Evolutionary conservation across 1,139 yeast species (phyloP).

Genomic region (Maudiozyma humilis): DNA sequence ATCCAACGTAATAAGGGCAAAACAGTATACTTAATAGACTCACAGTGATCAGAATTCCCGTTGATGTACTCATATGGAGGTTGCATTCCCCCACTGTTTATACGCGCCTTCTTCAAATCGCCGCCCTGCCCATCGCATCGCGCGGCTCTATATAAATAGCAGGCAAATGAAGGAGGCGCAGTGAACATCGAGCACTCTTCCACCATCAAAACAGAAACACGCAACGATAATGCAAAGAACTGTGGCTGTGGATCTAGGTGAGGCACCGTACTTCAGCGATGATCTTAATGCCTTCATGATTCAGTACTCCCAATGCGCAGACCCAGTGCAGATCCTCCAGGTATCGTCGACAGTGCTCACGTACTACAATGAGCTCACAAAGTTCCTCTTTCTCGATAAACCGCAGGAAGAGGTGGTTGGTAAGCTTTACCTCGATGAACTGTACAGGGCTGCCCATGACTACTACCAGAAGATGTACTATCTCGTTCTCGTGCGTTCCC

Average conservation of each 20-base stretch:
- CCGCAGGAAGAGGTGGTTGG: neutral
- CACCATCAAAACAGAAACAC: too few species aligned
- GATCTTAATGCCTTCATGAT: conserved; percentile 1
- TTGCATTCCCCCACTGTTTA: too few species aligned
- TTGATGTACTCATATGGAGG: too few species aligned
- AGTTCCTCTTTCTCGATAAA: neutral
- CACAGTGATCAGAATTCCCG: too few species aligned
- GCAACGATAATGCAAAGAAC: neutral
- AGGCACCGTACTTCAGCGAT: neutral
- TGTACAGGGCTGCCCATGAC: conserved; percentile 3
- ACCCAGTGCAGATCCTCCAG: neutral
- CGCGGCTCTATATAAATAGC: too few species aligned
- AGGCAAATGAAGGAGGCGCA: too few species aligned
- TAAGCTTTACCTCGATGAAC: neutral
- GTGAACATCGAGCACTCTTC: too few species aligned
- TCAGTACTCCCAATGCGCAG: neutral
- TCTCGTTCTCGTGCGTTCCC: neutral
- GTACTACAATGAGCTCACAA: conserved; percentile 1
- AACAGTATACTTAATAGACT: too few species aligned
- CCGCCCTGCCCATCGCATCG: too few species aligned
- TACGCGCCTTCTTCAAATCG: too few species aligned
- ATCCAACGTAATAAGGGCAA: too few species aligned
- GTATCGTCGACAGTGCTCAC: neutral
- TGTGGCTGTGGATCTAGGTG: neutral
- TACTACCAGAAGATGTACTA: conserved; percentile 5